Evolutionary conservation across 2,329 filamentous ascomycete species (phyloP).

Genomic region (Daldinia sp.): DNA sequence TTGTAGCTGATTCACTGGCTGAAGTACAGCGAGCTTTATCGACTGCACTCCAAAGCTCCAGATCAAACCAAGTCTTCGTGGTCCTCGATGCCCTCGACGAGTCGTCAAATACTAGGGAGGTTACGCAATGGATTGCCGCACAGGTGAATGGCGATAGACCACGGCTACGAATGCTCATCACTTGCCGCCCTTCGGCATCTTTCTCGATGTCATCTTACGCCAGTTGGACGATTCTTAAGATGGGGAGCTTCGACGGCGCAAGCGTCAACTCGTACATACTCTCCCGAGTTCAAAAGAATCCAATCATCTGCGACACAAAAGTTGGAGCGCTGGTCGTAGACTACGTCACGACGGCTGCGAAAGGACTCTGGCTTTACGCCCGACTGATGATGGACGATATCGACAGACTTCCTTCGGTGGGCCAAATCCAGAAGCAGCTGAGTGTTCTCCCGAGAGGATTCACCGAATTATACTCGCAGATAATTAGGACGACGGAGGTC

Average conservation of each 20-base stretch:
- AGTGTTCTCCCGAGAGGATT: slow-evolving; percentile 20
- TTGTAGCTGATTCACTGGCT: slow-evolving; percentile 21
- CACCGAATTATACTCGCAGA: slow-evolving; percentile 30
- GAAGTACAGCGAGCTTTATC: slow-evolving; percentile 17
- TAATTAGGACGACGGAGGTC: slow-evolving; percentile 20
- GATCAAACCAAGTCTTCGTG: slow-evolving; percentile 5
- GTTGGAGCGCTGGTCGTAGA: slow-evolving; percentile 9
- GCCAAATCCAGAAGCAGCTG: slow-evolving; percentile 22
- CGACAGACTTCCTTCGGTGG: slow-evolving; percentile 22
- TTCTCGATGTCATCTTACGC: not conserved
- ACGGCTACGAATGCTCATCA: slow-evolving; percentile 12
- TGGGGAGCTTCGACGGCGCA: slow-evolving; percentile 12
- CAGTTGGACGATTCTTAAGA: slow-evolving; percentile 4
- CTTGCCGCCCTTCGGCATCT: slow-evolving; percentile 11
- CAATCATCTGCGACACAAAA: slow-evolving; percentile 13
- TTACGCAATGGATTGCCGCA: slow-evolving; percentile 17
- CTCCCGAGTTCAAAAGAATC: slow-evolving; percentile 14
- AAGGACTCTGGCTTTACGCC: slow-evolving; percentile 31
- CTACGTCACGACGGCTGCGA: slow-evolving; percentile 11
- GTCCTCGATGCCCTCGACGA: slow-evolving; percentile 28
- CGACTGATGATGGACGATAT: slow-evolving; percentile 34
- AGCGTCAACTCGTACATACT: slow-evolving; percentile 21
- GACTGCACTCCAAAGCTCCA: slow-evolving; percentile 6
- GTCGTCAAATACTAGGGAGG: slow-evolving; percentile 11
- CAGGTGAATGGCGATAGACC: not conserved